Evolutionary conservation across 805 yeast species (phyloP), one percentile per base, ranked within the genome.

Genomic region (Candida hispaniensis): DNA sequence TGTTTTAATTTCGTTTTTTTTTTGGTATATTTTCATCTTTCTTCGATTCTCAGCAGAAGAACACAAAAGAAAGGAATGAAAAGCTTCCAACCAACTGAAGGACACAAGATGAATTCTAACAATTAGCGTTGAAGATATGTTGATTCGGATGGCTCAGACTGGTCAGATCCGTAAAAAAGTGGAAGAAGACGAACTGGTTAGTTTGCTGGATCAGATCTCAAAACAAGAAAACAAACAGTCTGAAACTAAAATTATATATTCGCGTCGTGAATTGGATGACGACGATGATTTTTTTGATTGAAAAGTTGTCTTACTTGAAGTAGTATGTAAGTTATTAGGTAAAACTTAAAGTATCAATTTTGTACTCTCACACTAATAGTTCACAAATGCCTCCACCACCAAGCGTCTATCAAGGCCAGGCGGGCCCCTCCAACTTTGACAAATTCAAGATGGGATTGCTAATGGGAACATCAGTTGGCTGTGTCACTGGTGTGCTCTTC

Each of bases 401-500:
- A 22, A 46, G 35, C 25, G 33, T 47, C 21, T 46, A 44, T 22
- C 44, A 41, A 18, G 51, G 47, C 30, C 51, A 47, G 34, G 44
- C 44, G 35, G 44, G 54, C 46, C 94, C 93, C 39, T 79, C 95
- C 30, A 75, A 79, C 59, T 83, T 86, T 63, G 95, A 91, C 39
- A 91, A 91, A 64, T 81, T 91, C 72, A 91, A 91, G 63, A 91
- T 91, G 97, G 99, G 99, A 38, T 77, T 85, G 42, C 64, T 88
- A 64, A 91, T 91, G 96, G 99, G 99, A 44, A 63, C 75, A 40
- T 71, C 83, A 20, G 86, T 78, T 20, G 98, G 98, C 45, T 91
- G 85, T 7, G 91, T 93, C 51, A 83, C 88, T 23, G 98, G 98
- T 44, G 78, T 88, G 30, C 63, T 93, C 46, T 91, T 88, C 57